These are phyloP conservation scores for Phalaenopsis aphrodite DNA, from an alignment of 106 monocot species.

Conservation along the genomic window DNA sequence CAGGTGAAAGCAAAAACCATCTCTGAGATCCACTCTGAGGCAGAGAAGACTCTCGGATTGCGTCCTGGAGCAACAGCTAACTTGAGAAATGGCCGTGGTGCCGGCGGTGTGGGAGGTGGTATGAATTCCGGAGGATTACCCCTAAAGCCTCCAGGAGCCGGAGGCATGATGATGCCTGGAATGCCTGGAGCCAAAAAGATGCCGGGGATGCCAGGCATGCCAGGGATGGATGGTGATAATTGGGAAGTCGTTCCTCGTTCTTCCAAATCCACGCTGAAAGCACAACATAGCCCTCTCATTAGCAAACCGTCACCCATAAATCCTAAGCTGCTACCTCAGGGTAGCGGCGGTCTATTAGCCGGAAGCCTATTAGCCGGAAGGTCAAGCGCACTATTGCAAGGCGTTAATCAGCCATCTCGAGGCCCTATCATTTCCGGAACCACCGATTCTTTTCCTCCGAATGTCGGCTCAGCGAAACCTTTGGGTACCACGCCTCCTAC, in stretches of 20 bases:
- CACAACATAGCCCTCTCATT: slow-evolving; percentile 24
- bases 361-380: slow-evolving; percentile 56
- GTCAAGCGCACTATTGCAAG: slow-evolving; percentile 69
- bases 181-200: slow-evolving; percentile 85
- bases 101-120: slow-evolving; percentile 13
- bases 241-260: slow-evolving; percentile 66
- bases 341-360: slow-evolving; percentile 44
- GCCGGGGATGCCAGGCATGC: slow-evolving; percentile 99
- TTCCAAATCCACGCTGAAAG: slow-evolving; percentile 50
- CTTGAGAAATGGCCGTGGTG: slow-evolving; percentile 63
- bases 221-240: slow-evolving; percentile 50
- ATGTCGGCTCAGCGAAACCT: slow-evolving; percentile 9
- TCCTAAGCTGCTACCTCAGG: slow-evolving; percentile 57
- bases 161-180: slow-evolving; percentile 89
- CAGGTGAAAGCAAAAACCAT: slow-evolving; percentile 95
- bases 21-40: slow-evolving; percentile 85
- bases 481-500: slow-evolving; percentile 1
- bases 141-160: slow-evolving; percentile 35
- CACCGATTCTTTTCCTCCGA: slow-evolving; percentile 2
- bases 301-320: slow-evolving; percentile 37
- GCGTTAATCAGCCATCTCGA: slow-evolving; percentile 13
- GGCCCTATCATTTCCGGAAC: slow-evolving; percentile 8
- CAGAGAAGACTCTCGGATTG: slow-evolving; percentile 85
- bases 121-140: slow-evolving; percentile 27
- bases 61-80: slow-evolving; percentile 71